phyloP scores from a whole-genome alignment of 495 filamentous ascomycete species.

The Clavariopsis aquatica region DNA sequence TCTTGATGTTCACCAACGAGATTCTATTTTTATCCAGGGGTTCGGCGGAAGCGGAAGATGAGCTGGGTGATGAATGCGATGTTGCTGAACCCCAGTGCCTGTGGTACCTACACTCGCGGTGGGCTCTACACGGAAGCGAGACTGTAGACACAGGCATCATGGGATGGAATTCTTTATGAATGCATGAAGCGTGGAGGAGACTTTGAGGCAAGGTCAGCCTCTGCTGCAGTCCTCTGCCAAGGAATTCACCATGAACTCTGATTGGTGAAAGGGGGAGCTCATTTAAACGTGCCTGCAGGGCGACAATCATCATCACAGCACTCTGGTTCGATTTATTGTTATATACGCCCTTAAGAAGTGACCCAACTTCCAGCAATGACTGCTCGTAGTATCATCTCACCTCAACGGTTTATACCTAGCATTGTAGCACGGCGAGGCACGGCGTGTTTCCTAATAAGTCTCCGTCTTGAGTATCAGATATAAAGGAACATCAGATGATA shows the following conservation, averaged over 20 bases:
- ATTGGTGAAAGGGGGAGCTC: neutral
- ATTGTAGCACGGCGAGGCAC: no score
- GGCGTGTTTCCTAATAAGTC: no score
- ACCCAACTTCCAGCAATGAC: no score
- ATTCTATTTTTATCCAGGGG: conserved; percentile 1
- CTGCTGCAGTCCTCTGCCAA: neutral
- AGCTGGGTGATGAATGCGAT: neutral
- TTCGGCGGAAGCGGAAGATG: neutral
- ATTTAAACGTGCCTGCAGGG: neutral
- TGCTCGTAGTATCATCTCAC: no score
- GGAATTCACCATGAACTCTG: neutral
- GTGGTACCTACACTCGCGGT: conserved; percentile 20
- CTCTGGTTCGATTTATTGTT: no score
- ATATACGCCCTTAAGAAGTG: no score
- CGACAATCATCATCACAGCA: no score
- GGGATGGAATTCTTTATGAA: neutral
- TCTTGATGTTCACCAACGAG: conserved; percentile 1
- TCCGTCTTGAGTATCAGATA: no score
- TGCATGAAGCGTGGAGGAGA: neutral
- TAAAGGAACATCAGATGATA: no score
- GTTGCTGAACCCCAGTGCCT: conserved; percentile 6
- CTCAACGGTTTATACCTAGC: no score
- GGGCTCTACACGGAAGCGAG: conserved; percentile 10
- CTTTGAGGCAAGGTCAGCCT: neutral
- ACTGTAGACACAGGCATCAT: conserved; percentile 6